Evolutionary conservation across 2,329 filamentous ascomycete genomes (phyloP), one percentile per base, ranked within the genome.

Genomic region (Daldinia eschscholtzii): DNA sequence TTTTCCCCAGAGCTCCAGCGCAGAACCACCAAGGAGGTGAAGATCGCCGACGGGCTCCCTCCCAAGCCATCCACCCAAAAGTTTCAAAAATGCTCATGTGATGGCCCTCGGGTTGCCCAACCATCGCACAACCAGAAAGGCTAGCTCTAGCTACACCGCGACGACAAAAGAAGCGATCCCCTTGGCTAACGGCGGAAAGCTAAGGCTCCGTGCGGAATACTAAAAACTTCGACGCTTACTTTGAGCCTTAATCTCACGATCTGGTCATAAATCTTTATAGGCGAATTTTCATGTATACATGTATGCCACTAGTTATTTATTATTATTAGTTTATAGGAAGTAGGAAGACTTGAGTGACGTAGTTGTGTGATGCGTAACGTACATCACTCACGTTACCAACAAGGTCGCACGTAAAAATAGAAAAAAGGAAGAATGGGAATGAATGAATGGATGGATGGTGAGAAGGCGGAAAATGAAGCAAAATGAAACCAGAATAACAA

Each of bases 71-170:
- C 30, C 33, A 55, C 52, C 26, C 46, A 52, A 26, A 52, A 52
- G 46, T 52, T 52, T 52, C 46, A 52, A 52, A 52, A 33, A 12
- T 37, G 52, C 18, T 55, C 52, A 55, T 55, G 52, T 55, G 52
- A 55, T 26, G 33, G 26, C 15, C 18, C 18, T 55, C 33, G 30
- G n/a, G 35, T 20, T 55, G 52, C 52, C 52, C 52, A 55, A 55
- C 52, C 52, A 37, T 55, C 33, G 33, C 33, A 55, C 52, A 37
- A 55, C 4, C 33, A 52, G 26, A 52, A 26, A 33, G 9, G 46
- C 46, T 33, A 10, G 33, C 6, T 9, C 6, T 35, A 33, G 46
- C 46, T 35, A 55, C 33, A 55, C 33, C 52, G 52, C 52, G 52
- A 39, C 52, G 52, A 26, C 46, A 26, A 6, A 26, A 33, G 46